These are phyloP conservation scores for Miscanthus lutarioriparius DNA, from an alignment of 176 grass and related monocot genomes.

Conservation along the genomic window DNA sequence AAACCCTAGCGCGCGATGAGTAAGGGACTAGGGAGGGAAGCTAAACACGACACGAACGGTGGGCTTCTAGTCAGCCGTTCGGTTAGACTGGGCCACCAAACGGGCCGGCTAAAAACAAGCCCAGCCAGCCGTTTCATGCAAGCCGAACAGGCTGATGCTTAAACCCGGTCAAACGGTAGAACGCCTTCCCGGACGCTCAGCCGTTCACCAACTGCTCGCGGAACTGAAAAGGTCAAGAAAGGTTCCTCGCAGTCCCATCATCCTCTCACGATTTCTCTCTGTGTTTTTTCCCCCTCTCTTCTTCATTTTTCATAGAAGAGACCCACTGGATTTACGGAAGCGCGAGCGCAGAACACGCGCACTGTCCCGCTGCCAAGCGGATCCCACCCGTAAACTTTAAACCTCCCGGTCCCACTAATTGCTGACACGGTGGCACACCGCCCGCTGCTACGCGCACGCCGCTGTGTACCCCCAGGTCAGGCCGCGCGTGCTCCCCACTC, in stretches of 20 bases:
- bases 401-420: neutral
- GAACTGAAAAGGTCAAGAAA: neutral
- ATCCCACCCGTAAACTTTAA: neutral
- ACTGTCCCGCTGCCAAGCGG: neutral
- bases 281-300: neutral
- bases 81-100: too few species aligned
- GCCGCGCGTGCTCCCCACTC: neutral
- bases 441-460: conserved; percentile 42
- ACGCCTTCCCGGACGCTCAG: neutral
- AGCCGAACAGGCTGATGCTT: too few species aligned
- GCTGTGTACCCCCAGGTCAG: neutral
- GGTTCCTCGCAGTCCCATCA: neutral
- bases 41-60: too few species aligned
- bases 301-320: neutral
- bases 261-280: neutral
- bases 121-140: too few species aligned
- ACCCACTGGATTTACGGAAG: too few species aligned
- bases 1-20: too few species aligned
- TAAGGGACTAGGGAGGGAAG: too few species aligned
- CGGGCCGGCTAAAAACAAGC: too few species aligned
- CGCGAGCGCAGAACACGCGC: neutral
- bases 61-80: too few species aligned
- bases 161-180: neutral
- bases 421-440: neutral
- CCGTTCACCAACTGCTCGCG: neutral